These are phyloP conservation scores for Dryas drummondii DNA, from an alignment of 306 rosid species.

Conservation along the genomic window DNA sequence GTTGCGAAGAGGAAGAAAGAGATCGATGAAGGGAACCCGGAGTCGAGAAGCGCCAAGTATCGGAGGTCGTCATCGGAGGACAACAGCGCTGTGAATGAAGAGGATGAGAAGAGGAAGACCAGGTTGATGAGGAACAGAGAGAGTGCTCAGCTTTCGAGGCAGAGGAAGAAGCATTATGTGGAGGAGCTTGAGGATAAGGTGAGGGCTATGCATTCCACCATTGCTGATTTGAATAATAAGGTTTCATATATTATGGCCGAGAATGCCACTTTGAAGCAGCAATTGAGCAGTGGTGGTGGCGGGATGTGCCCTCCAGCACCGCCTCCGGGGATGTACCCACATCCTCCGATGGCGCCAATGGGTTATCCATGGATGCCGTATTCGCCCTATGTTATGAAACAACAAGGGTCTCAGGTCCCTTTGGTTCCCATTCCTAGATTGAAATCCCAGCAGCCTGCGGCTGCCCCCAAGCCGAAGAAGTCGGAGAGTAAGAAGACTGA, in stretches of 20 bases:
- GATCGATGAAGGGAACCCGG: slow-evolving; percentile 41
- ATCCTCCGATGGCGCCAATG: slow-evolving; percentile 69
- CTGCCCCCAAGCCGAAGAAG: slow-evolving; percentile 52
- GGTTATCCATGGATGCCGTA: slow-evolving; percentile 79
- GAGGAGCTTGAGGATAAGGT: slow-evolving; percentile 96
- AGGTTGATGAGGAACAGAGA: slow-evolving; percentile 92
- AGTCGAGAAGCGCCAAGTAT: slow-evolving; percentile 55
- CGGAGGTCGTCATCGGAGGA: slow-evolving; percentile 36
- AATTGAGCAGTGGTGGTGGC: slow-evolving; percentile 55
- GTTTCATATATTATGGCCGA: slow-evolving; percentile 75
- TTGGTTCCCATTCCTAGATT: slow-evolving; percentile 90
- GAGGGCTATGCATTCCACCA: slow-evolving; percentile 74
- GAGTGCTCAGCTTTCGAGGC: slow-evolving; percentile 98
- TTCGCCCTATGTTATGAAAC: slow-evolving; percentile 70
- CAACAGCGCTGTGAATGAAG: slow-evolving; percentile 29
- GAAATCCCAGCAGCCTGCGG: slow-evolving; percentile 59
- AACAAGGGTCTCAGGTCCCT: slow-evolving; percentile 85
- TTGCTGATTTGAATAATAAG: slow-evolving; percentile 72
- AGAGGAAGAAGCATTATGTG: slow-evolving; percentile 94
- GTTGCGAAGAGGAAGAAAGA: slow-evolving; percentile 80
- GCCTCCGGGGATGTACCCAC: slow-evolving; percentile 68
- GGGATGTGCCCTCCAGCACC: slow-evolving; percentile 53
- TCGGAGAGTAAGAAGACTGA: slow-evolving; percentile 56
- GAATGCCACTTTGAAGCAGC: slow-evolving; percentile 84
- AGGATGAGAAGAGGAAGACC: slow-evolving; percentile 66